Conservation (phyloP, 2,329 filamentous ascomycete species). For the Claviceps quebecensis region DNA sequence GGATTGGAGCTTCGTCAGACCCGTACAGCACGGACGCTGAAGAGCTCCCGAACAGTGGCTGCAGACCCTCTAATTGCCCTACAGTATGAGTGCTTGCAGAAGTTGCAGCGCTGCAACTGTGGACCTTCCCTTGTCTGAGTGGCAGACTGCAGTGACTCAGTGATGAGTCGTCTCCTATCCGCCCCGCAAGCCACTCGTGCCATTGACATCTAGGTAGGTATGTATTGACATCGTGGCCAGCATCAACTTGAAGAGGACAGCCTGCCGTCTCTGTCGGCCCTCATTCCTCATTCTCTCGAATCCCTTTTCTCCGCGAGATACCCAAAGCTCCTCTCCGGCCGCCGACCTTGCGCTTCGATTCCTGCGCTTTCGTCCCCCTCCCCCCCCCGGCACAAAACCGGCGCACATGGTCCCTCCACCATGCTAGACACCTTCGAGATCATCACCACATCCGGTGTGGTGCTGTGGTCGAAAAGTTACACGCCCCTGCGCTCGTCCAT, state of each 20-base stretch:
- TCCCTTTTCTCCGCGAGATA: not conserved
- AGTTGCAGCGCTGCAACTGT: no score
- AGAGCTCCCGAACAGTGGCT: no score
- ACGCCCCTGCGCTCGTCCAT: constrained; percentile 65
- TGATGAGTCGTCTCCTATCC: not conserved
- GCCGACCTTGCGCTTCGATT: not conserved
- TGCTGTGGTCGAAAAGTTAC: constrained; percentile 88
- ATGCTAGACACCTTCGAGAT: constrained; percentile 98
- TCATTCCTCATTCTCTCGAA: not conserved
- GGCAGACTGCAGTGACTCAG: no score
- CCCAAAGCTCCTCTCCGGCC: not conserved
- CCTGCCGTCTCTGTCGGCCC: not conserved
- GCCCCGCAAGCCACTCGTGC: not conserved
- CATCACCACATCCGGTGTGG: constrained; percentile 86
- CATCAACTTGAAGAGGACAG: no score
- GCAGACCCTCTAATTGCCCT: no score
- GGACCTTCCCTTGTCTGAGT: no score
- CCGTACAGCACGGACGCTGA: no score
- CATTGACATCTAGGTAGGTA: no score
- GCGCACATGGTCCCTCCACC: constrained; percentile 9
- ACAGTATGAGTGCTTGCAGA: no score
- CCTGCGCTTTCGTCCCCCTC: no score
- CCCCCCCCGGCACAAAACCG: not conserved
- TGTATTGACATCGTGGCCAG: no score
- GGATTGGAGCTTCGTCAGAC: no score